Base-by-base conservation (phyloP, 176 grass and related monocot genomes). In the Avena sativa region DNA sequence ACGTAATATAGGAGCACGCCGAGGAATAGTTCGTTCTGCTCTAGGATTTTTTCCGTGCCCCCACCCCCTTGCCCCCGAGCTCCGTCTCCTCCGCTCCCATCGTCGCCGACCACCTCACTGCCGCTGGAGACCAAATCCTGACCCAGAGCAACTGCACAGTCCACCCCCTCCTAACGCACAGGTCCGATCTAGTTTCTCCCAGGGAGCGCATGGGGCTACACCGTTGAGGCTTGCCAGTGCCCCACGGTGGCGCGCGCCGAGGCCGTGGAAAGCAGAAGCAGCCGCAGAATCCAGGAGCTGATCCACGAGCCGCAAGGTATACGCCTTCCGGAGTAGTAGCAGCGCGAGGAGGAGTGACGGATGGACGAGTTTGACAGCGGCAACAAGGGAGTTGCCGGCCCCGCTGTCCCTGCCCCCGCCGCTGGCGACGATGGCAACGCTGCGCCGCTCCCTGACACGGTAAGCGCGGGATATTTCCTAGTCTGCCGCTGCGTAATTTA, bases 341-440 rank as follows among this genome's bases (percentile, higher is more conserved):
- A 36, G 68, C 61, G 15, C 4, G 46, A 64, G 19, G 64, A 81
- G 62, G 85, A 85, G 82, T 46, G 20, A 20, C 60, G 77, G 81
- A 97, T 97, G 95, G 89, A 89, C 82, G 89, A 90, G 40, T 87
- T 93, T 40, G 88, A 86, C 6, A 93, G 92, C 81, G 91, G 89
- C 36, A 91, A 84, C 32, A 92, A 90, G 89, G 81, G 79, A 2
- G 72, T 71, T 65, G 78, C 74, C 7, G 93, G 38, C 30, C 82
- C 80, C 25, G 95, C 26, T 43, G 40, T 6, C 50, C 74, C 74
- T 26, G 80, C 69, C 70, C 81, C 69, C 3, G 93, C 53, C 55
- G 85, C 80, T 15, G 95, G 89, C 6, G 93, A 92, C 61, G 93
- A 95, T n/a, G 91, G 89, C 65, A 92, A 61, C 76, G 73, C 88